A percentile compares a stretch with the other conserved stretches of the same genome.
Evolutionary conservation across 2,329 filamentous ascomycete genomes (phyloP).

Genomic region (Neofusicoccum sp.): DNA sequence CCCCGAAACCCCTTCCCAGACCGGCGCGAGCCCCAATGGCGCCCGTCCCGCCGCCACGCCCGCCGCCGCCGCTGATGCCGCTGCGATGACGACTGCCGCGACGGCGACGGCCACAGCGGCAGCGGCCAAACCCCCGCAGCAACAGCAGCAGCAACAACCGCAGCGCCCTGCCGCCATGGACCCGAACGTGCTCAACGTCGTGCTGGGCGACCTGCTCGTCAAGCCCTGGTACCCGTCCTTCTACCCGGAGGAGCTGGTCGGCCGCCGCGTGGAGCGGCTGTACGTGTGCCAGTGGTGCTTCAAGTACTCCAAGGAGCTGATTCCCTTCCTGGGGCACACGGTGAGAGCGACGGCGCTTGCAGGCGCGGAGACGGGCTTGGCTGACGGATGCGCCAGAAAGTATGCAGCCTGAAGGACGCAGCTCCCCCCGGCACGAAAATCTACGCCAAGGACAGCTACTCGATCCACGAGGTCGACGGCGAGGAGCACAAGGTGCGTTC

Average conservation of each 20-base stretch:
- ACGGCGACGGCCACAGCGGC: neutral
- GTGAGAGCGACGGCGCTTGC: conserved; percentile 31
- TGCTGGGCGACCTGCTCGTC: conserved; percentile 82
- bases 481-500: conserved; percentile 66
- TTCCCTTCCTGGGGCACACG: conserved; percentile 51
- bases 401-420: conserved; percentile 44
- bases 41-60: neutral
- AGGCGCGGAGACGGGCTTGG: neutral
- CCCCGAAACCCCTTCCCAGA: conserved; percentile 11
- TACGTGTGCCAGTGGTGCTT: conserved; percentile 95
- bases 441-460: conserved; percentile 79
- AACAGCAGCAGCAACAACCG: neutral
- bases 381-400: conserved; percentile 38
- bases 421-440: conserved; percentile 70
- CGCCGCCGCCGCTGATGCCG: neutral
- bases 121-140: neutral
- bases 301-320: conserved; percentile 72
- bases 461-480: conserved; percentile 91
- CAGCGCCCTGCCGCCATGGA: conserved; percentile 42
- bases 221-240: conserved; percentile 92
- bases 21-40: conserved; percentile 19
- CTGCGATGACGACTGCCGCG: neutral
- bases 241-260: conserved; percentile 69
- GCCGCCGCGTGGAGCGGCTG: conserved; percentile 54
- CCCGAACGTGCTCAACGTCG: conserved; percentile 84